phyloP scores from a whole-genome alignment of 2,329 filamentous ascomycete species.

The Hypoxylon sp. region DNA sequence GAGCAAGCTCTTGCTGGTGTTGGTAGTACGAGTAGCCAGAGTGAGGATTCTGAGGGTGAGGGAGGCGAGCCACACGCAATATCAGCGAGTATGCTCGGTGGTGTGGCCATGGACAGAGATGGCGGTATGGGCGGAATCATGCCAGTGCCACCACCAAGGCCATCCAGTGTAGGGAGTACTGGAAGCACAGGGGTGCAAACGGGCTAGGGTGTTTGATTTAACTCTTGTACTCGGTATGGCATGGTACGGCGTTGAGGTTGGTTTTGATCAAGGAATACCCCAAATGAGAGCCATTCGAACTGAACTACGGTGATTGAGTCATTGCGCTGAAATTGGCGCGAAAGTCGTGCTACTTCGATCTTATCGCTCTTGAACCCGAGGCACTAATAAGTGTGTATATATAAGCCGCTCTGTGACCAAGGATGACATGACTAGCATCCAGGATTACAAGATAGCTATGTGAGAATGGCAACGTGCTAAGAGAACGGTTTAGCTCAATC shows the following conservation, averaged over 20 bases:
- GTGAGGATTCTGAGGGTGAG: slow-evolving; percentile 56
- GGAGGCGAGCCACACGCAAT: slow-evolving; percentile 47
- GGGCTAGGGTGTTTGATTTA: slow-evolving; percentile 36
- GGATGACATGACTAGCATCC: not conserved
- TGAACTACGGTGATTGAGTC: not conserved
- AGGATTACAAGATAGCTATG: not conserved
- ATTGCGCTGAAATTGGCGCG: not conserved
- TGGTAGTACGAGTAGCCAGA: slow-evolving; percentile 53
- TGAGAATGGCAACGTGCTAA: not conserved
- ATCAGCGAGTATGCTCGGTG: slow-evolving; percentile 55
- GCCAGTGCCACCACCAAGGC: slow-evolving; percentile 59
- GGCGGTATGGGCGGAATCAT: slow-evolving; percentile 45
- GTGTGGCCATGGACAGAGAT: slow-evolving; percentile 62
- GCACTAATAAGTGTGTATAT: not conserved
- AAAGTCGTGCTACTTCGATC: not conserved
- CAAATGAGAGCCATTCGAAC: slow-evolving; percentile 7
- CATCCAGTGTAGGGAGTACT: slow-evolving; percentile 56
- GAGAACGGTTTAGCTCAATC: not conserved
- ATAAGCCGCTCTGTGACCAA: not conserved
- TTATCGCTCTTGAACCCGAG: not conserved
- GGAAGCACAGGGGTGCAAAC: slow-evolving; percentile 58
- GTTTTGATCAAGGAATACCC: slow-evolving; percentile 37
- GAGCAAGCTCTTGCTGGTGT: slow-evolving; percentile 57
- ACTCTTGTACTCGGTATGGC: slow-evolving; percentile 6
- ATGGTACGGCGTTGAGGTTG: slow-evolving; percentile 34